Base-by-base conservation (phyloP, 2,329 filamentous ascomycete genomes). In the Septoria petroselini region DNA sequence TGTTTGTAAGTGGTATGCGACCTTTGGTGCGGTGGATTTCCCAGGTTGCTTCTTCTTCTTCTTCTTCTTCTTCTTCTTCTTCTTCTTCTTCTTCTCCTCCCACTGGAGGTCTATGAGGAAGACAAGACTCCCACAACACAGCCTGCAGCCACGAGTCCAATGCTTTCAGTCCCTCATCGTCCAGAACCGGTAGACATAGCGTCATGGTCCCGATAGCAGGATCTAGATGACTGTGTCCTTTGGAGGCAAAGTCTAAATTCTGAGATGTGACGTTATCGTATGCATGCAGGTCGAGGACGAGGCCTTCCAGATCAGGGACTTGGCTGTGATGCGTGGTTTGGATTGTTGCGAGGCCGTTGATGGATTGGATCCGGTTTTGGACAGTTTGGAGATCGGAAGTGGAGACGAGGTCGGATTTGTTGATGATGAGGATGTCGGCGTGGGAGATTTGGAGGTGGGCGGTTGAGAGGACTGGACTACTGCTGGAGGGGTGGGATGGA, bases 381-480 rank as follows among this genome's bases (percentile, higher is more conserved):
- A 96, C 87, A 0, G 66, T 70, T n/a, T 80, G 70, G 1, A 97
- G 77, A 61, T 95, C 83, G 5, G 79, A 72, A 1, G 78, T 67
- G 4, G 78, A 81, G 3, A 97, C 90, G 3, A 96, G 76, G 65
- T 98, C 93, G 2, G 84, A 78, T 69, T 98, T 98, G 73, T 98
- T 98, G 60, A 98, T 81, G 31, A 98, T 82, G 37, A 98, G 80
- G 7, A 97, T 89, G 70, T 98, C 93, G 5, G 93, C 93, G 63
- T 98, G 91, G 1, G 90, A 96, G 53, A 98, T 95, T 64, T 98
- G 93, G 40, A 97, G 79, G 69, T 98, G 93, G 0, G 93, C 93
- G 2, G 88, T 95, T 0, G 91, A 96, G 70, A 96, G 80, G 7
- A 90, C 71, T 0, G 86, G 84, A n/a, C n/a, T n/a, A n/a, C n/a